Base-by-base conservation (phyloP, 345 rosid species). In the Pistacia vera region DNA sequence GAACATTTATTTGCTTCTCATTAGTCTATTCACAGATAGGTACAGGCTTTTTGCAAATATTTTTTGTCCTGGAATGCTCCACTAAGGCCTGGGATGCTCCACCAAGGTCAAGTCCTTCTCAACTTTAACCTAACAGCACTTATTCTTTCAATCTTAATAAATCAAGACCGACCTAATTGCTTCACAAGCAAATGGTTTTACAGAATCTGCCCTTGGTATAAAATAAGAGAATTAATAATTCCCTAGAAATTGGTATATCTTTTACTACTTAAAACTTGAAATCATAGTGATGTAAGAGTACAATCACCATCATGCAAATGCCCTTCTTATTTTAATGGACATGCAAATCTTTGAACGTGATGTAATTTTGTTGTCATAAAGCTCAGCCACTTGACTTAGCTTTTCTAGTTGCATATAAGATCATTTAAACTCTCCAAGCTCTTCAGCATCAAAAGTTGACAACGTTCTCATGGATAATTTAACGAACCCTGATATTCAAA, bases 351-450 rank as follows among this genome's bases (percentile, higher is more conserved):
- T 63, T 1, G 65, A 75, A 73, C 72, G 76, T 80, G 75, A 76
- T 59, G 3, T 30, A 30, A 30, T 30, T 30, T 30, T 30, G 2
- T 30, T 30, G 33, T 30, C 33, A 30, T 30, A 2, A 30, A 30
- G 57, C 61, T 65, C 75, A 61, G 77, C 88, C 88, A 66, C 51
- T 75, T 76, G 78, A 72, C 71, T 77, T 66, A 78, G 59, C 84
- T 82, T 72, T 66, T 69, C 75, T 75, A 63, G 72, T 69, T 79
- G 72, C 77, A 80, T 85, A 84, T 79, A 75, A 65, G 66, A 59
- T 65, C 64, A 20, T 17, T 28, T 33, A 4, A 38, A 59, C 58
- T 61, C 54, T 64, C 30, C 78, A 69, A 75, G 14, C 68, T 74
- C 79, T 74, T 79, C 78, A 74, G 81, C 83, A 89, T 61, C 58